phyloP scores from a whole-genome alignment of 31 red algal genomes.

The Endocladia muricata region DNA sequence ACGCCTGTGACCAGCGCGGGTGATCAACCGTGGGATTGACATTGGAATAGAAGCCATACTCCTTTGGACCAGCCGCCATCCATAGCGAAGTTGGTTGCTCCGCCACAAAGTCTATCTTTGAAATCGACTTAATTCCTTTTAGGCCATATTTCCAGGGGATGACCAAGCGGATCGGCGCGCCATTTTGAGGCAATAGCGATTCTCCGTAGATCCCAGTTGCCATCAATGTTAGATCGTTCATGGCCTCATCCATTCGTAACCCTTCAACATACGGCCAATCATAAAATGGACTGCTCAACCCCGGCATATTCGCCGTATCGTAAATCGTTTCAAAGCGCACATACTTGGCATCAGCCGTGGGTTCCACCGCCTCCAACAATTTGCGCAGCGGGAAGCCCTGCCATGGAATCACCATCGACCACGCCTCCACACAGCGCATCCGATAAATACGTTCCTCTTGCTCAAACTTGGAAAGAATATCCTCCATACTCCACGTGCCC shows the following conservation, averaged over 20 bases:
- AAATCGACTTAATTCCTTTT: too few species aligned
- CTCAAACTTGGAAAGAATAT: too few species aligned
- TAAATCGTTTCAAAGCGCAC: background rate
- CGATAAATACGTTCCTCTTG: background rate
- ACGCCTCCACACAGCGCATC: background rate
- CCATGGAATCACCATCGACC: slow-evolving; percentile 3
- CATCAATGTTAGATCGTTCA: background rate
- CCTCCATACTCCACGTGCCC: too few species aligned
- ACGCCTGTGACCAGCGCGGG: background rate
- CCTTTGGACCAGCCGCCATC: background rate
- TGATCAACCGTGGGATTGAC: background rate
- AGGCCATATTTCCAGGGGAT: background rate
- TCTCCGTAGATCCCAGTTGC: background rate
- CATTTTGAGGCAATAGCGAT: background rate
- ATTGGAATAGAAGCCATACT: slow-evolving; percentile 3
- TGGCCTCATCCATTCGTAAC: slow-evolving; percentile 3
- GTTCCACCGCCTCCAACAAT: background rate
- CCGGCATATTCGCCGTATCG: background rate
- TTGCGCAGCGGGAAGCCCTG: background rate
- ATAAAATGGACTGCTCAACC: background rate
- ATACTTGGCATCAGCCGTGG: background rate
- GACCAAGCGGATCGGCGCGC: background rate
- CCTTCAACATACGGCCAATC: background rate
- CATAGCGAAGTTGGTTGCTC: too few species aligned
- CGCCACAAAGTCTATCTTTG: too few species aligned